Evolutionary conservation across 1,284 basidiomycete genomes (phyloP), one percentile per base, ranked within the genome.

Genomic region (Austroboletus niveus): DNA sequence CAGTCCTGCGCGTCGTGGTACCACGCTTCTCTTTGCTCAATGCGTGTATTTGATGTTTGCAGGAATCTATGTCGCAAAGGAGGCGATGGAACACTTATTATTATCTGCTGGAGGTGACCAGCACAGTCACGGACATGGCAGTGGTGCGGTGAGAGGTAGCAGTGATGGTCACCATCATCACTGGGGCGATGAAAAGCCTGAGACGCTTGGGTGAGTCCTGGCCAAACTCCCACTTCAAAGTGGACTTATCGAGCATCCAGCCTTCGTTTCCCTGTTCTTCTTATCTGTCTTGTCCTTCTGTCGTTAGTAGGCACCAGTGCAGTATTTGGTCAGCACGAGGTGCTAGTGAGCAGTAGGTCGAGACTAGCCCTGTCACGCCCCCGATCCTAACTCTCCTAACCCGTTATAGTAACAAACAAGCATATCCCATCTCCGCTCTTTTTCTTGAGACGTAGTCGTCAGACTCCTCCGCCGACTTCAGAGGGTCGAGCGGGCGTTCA

Each of bases 31-130:
- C 60, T 98, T 98, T 63, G 83, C 90, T 1, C 93, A 97, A 66
- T 82, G 85, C 14, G 85, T 96, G 20, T 97, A 94, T 71, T 76
- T 98, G 50, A 82, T 95, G 66, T 97, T 98, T 65, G 82, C 92
- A 0, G 86, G 91, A 0, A 85, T 96, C 8, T 98, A 97, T 69
- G 88, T 96, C 24, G 93, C 90, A 64, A 98, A 97, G 65, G 94
- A 98, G 74, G 89, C 91, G 1, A 75, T 97, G 4, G 92, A 94
- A 69, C 90, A 92, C 65, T 67, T 92, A 34, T 64, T 94, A 8
- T 75, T 94, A 52, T 82, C 73, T 55, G 77, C 69, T 48, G 85
- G 77, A 51, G 71, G 61, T 29, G 47, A 49, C 20, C 40, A 56
- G 1, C 68, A 68, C 3, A 62, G 55, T 2, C 67, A 69, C 17